Evolutionary conservation across 2,329 filamentous ascomycete species (phyloP).

Genomic region (Beauveria asiatica): DNA sequence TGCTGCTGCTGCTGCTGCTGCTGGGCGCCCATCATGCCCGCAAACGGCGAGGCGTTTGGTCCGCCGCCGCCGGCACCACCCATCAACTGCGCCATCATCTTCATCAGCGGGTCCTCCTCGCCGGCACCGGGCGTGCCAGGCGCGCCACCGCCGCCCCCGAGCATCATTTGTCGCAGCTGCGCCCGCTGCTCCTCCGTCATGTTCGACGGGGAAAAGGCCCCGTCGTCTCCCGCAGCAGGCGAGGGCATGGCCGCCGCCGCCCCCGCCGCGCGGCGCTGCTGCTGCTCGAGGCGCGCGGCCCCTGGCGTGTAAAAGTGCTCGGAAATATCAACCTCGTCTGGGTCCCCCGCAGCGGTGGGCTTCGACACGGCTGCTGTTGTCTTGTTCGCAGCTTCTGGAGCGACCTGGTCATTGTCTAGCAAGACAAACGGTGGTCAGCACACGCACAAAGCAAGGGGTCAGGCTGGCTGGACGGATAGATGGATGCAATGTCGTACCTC

Average conservation of each 20-base stretch:
- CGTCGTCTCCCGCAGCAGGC: constrained; percentile 9
- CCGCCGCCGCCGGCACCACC: constrained; percentile 27
- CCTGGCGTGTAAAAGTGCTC: constrained; percentile 58
- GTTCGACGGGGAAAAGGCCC: constrained; percentile 19
- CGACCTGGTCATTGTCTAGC: constrained; percentile 18
- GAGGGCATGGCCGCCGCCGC: constrained; percentile 23
- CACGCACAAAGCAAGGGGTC: background rate
- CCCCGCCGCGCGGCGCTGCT: background rate
- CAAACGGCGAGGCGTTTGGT: constrained; percentile 22
- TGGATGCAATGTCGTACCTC: constrained; percentile 19
- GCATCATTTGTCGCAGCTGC: constrained; percentile 58
- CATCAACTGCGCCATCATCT: constrained; percentile 70
- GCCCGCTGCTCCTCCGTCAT: constrained; percentile 51
- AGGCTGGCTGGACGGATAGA: no score
- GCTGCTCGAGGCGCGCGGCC: constrained; percentile 17
- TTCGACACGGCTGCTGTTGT: constrained; percentile 20
- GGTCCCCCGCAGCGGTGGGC: constrained; percentile 45
- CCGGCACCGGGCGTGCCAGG: constrained; percentile 19
- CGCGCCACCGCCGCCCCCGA: constrained; percentile 37
- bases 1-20: constrained; percentile 27
- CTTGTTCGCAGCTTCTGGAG: constrained; percentile 24
- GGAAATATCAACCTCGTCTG: constrained; percentile 74
- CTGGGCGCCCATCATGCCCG: constrained; percentile 34
- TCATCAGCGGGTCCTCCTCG: constrained; percentile 30
- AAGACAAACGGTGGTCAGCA: background rate